These are phyloP conservation scores for Paramicrosporidium saccamoebae DNA, from an alignment of 371 early-diverging fungal genomes.

Conservation along the genomic window DNA sequence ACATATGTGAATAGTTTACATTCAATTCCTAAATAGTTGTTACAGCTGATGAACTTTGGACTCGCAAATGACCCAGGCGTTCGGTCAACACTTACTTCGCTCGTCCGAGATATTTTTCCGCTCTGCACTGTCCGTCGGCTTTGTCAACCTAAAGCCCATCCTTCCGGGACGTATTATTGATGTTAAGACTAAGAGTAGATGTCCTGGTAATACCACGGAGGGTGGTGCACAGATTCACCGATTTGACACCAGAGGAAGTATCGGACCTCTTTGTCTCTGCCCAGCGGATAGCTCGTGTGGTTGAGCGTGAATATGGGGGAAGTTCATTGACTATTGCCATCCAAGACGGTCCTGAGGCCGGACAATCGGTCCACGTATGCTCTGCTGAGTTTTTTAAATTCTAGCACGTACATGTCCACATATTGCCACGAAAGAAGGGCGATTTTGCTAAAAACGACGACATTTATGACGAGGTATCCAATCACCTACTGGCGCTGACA, in stretches of 20 bases:
- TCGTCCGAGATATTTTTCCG: constrained; percentile 29
- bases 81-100: constrained; percentile 23
- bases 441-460: constrained; percentile 68
- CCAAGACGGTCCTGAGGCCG: constrained; percentile 53
- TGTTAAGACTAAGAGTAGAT: constrained; percentile 11
- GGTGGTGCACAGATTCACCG: constrained; percentile 21
- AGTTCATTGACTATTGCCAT: constrained; percentile 37
- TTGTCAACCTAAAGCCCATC: constrained; percentile 66
- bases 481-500: constrained; percentile 5
- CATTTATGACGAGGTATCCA: constrained; percentile 37
- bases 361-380: constrained; percentile 49
- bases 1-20: no score
- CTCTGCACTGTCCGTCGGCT: constrained; percentile 22
- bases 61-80: no score
- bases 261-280: constrained; percentile 37
- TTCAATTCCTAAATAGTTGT: no score
- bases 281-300: constrained; percentile 25
- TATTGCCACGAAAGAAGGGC: constrained; percentile 45
- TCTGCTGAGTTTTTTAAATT: no score
- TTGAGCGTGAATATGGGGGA: constrained; percentile 32
- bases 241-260: constrained; percentile 39
- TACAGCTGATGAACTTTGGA: no score
- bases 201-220: constrained; percentile 42
- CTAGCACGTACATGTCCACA: constrained; percentile 72
- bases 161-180: constrained; percentile 14